phyloP scores from a whole-genome alignment of 2,329 filamentous ascomycete species.

The Penicillium expansum region DNA sequence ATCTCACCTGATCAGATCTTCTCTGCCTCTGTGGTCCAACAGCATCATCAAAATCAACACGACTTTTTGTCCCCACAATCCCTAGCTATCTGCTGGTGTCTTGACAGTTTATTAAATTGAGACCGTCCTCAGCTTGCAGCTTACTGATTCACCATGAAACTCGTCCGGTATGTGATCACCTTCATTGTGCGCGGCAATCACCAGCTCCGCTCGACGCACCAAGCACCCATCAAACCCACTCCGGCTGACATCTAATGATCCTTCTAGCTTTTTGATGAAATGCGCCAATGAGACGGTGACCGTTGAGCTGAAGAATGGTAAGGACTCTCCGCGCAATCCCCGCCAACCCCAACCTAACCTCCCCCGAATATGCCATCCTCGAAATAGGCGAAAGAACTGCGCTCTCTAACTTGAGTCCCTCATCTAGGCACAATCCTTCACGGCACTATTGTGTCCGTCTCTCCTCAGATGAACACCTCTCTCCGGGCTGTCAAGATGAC shows the following conservation, averaged over 20 bases:
- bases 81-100: conserved; percentile 5
- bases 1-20: conserved; percentile 15
- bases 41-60: conserved; percentile 17
- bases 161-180: conserved; percentile 72
- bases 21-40: conserved; percentile 22
- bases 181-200: background rate
- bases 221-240: conserved; percentile 9
- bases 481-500: conserved; percentile 98
- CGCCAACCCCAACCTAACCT: background rate
- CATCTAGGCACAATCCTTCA: conserved; percentile 82
- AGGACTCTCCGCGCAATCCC: conserved; percentile 17
- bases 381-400: background rate
- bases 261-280: conserved; percentile 92
- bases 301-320: conserved; percentile 97
- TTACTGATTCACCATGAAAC: conserved; percentile 70
- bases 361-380: background rate
- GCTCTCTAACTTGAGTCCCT: conserved; percentile 4
- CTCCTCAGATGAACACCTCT: conserved; percentile 97
- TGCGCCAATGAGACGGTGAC: conserved; percentile 98
- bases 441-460: conserved; percentile 94
- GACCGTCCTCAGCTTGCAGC: background rate
- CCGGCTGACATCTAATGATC: conserved; percentile 17
- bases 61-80: conserved; percentile 13
- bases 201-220: conserved; percentile 14
- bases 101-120: conserved; percentile 4